These are phyloP conservation scores for Mycosphaerelloides madeirae DNA, from an alignment of 2,329 filamentous ascomycete genomes.

Conservation along the genomic window DNA sequence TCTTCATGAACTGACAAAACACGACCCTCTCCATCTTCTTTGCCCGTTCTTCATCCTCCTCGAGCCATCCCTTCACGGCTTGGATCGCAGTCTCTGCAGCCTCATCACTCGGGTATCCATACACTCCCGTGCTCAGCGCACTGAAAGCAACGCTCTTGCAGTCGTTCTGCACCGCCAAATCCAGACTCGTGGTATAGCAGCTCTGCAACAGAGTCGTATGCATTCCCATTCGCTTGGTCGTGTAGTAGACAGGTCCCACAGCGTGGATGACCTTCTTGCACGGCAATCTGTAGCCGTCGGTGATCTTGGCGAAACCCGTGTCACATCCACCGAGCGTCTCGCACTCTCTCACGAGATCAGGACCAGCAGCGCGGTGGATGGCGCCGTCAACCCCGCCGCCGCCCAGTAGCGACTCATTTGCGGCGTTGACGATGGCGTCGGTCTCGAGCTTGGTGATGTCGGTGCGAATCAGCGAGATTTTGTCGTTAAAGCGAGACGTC, in stretches of 20 bases:
- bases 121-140: constrained; percentile 81
- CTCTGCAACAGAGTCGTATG: constrained; percentile 45
- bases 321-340: constrained; percentile 64
- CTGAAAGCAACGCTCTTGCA: constrained; percentile 75
- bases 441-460: constrained; percentile 78
- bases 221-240: constrained; percentile 35
- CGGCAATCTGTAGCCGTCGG: constrained; percentile 69
- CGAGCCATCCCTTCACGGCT: constrained; percentile 54
- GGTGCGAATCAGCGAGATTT: constrained; percentile 63
- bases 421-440: constrained; percentile 89
- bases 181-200: constrained; percentile 68
- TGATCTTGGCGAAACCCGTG: constrained; percentile 80
- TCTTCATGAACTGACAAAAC: constrained; percentile 77
- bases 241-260: constrained; percentile 74
- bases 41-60: constrained; percentile 37
- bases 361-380: constrained; percentile 80
- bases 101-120: constrained; percentile 72
- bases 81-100: constrained; percentile 69
- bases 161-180: constrained; percentile 63
- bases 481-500: constrained; percentile 57
- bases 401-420: constrained; percentile 71
- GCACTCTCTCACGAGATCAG: constrained; percentile 65
- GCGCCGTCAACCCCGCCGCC: constrained; percentile 77
- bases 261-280: constrained; percentile 80
- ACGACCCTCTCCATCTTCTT: constrained; percentile 65